A percentile compares a stretch with the other conserved stretches of the same genome.
Evolutionary conservation across 352 stramenopile genomes (phyloP).

Genomic region (Pythium phragmitis): DNA sequence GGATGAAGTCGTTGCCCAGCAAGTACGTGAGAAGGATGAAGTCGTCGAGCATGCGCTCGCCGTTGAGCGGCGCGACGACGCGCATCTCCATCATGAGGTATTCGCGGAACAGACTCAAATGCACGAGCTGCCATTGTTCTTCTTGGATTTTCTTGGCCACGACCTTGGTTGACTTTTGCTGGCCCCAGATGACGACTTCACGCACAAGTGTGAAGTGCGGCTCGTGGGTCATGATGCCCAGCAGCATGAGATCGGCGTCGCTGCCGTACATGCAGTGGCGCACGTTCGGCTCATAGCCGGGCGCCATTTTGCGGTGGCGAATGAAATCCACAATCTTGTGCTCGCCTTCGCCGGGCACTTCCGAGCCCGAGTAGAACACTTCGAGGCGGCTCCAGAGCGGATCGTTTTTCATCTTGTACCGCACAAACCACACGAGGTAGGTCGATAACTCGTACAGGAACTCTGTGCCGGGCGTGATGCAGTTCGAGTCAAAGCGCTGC

Average conservation of each 20-base stretch:
- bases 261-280: slow-evolving; percentile 99
- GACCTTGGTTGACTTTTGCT: slow-evolving; percentile 43
- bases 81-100: slow-evolving; percentile 98
- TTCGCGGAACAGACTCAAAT: slow-evolving; percentile 96
- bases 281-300: slow-evolving; percentile 93
- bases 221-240: slow-evolving; percentile 98
- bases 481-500: slow-evolving; percentile 98
- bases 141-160: slow-evolving; percentile 91
- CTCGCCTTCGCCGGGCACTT: slow-evolving; percentile 98
- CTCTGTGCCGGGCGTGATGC: slow-evolving; percentile 99
- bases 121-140: slow-evolving; percentile 96
- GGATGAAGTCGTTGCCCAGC: slow-evolving; percentile 99
- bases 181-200: slow-evolving; percentile 97
- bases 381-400: slow-evolving; percentile 95
- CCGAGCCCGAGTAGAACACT: slow-evolving; percentile 96
- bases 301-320: slow-evolving; percentile 88
- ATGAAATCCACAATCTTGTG: slow-evolving; percentile 99
- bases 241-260: slow-evolving; percentile 99
- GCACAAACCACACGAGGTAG: slow-evolving; percentile 91
- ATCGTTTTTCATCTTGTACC: slow-evolving; percentile 96
- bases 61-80: slow-evolving; percentile 48
- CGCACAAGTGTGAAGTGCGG: slow-evolving; percentile 97
- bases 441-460: slow-evolving; percentile 97
- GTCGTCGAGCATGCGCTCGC: slow-evolving; percentile 98
- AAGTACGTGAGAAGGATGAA: slow-evolving; percentile 99